phyloP scores from a whole-genome alignment of 805 yeast genomes.

The Blastobotrys parvus region DNA sequence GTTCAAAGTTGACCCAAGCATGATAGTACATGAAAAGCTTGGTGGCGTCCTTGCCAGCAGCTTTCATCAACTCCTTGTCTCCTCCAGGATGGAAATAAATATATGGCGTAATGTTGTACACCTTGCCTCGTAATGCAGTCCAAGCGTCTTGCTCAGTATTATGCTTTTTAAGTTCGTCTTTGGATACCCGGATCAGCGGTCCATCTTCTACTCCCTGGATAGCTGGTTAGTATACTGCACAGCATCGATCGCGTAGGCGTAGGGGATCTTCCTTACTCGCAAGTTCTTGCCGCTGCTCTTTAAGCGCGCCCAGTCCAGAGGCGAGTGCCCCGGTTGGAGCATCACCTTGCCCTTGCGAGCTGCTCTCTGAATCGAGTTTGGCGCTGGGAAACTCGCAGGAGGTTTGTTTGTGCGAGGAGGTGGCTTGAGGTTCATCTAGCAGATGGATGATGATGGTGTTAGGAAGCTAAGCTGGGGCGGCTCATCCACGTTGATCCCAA shows the following conservation, averaged over 20 bases:
- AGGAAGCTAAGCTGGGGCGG: too few species aligned
- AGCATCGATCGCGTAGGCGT: not conserved
- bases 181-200: conserved; percentile 30
- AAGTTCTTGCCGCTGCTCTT: conserved; percentile 43
- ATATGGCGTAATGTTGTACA: conserved; percentile 81
- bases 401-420: not conserved
- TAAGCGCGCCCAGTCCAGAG: conserved; percentile 74
- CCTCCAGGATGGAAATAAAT: conserved; percentile 93
- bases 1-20: conserved; percentile 76
- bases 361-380: conserved; percentile 12
- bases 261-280: conserved; percentile 35
- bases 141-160: conserved; percentile 62
- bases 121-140: conserved; percentile 73
- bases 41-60: conserved; percentile 84
- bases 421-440: not conserved
- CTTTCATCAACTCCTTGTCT: conserved; percentile 58
- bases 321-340: conserved; percentile 73
- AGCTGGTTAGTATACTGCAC: not conserved
- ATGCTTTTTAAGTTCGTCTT: conserved; percentile 54
- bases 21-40: conserved; percentile 56
- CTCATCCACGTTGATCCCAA: too few species aligned
- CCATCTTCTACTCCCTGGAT: conserved; percentile 18
- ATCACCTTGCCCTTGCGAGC: conserved; percentile 45
- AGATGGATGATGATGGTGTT: too few species aligned
- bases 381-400: conserved; percentile 7